Percentiles rank a stretch among this genome's conserved stretches.
phyloP scores from a whole-genome alignment of 345 rosid species.

The Dovyalis caffra region DNA sequence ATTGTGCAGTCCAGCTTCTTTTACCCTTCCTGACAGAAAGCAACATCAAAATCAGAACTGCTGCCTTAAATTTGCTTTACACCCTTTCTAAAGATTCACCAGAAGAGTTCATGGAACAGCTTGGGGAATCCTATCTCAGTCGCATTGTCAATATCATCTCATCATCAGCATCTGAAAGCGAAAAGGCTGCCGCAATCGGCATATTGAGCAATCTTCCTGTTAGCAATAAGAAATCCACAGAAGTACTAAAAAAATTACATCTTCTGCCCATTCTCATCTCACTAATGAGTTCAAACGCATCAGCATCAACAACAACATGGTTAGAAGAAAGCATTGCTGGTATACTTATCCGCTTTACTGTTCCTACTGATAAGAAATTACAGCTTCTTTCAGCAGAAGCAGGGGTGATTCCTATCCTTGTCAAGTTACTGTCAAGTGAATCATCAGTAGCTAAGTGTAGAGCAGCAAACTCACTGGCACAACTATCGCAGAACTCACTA shows the following conservation, averaged over 20 bases:
- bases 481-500: conserved; percentile 55
- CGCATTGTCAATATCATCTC: conserved; percentile 38
- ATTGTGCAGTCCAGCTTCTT: conserved; percentile 57
- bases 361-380: conserved; percentile 56
- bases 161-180: conserved; percentile 34
- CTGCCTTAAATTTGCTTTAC: conserved; percentile 51
- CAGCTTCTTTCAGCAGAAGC: conserved; percentile 53
- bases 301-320: conserved; percentile 16
- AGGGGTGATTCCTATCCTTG: conserved; percentile 53
- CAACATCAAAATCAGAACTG: conserved; percentile 41
- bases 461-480: conserved; percentile 64
- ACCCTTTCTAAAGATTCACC: conserved; percentile 49
- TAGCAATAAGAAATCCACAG: conserved; percentile 49
- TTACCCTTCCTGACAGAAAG: conserved; percentile 57
- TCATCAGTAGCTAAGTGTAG: conserved; percentile 42
- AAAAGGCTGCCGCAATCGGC: conserved; percentile 59
- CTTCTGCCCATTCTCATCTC: conserved; percentile 50
- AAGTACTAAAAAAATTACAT: conserved; percentile 35
- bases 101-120: conserved; percentile 52
- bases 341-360: conserved; percentile 49
- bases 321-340: conserved; percentile 48
- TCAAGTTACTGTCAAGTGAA: conserved; percentile 46
- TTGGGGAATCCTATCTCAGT: conserved; percentile 41
- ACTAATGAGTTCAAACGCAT: conserved; percentile 23
- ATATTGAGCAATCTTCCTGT: conserved; percentile 55